Evolutionary conservation across 768 basidiomycete genomes (phyloP).

Genomic region (Termitomyces sp.): DNA sequence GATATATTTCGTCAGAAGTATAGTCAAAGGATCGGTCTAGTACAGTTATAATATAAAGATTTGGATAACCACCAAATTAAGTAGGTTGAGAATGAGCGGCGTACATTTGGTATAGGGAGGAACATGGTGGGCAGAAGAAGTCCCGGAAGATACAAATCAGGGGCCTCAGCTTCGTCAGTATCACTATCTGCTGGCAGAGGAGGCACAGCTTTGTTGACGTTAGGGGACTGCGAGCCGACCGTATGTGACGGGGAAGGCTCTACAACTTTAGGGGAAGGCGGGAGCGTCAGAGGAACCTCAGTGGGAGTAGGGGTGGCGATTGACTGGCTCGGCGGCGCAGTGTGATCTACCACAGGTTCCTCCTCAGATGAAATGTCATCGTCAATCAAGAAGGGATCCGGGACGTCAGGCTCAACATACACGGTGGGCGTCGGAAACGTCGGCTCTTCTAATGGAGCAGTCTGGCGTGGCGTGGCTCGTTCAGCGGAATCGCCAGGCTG

Average conservation of each 20-base stretch:
- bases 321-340: constrained; percentile 18
- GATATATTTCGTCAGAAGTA: constrained; percentile 81
- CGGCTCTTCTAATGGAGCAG: constrained; percentile 13
- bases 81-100: constrained; percentile 46
- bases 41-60: constrained; percentile 41
- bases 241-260: constrained; percentile 16
- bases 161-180: constrained; percentile 48
- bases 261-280: constrained; percentile 22
- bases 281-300: constrained; percentile 41
- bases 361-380: constrained; percentile 44
- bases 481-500: background rate
- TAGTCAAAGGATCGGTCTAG: constrained; percentile 83
- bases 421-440: constrained; percentile 24
- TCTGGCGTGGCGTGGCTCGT: background rate
- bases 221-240: constrained; percentile 28
- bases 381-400: constrained; percentile 63
- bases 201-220: constrained; percentile 55
- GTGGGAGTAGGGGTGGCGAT: constrained; percentile 28
- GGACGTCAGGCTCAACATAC: constrained; percentile 44
- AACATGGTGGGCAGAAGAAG: constrained; percentile 77
- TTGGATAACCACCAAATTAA: constrained; percentile 63
- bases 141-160: constrained; percentile 63
- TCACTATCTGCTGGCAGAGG: constrained; percentile 41
- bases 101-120: constrained; percentile 86
- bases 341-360: constrained; percentile 28